Base-by-base conservation (phyloP, 1,284 basidiomycete species). In the Butyriboletus appendiculatus region DNA sequence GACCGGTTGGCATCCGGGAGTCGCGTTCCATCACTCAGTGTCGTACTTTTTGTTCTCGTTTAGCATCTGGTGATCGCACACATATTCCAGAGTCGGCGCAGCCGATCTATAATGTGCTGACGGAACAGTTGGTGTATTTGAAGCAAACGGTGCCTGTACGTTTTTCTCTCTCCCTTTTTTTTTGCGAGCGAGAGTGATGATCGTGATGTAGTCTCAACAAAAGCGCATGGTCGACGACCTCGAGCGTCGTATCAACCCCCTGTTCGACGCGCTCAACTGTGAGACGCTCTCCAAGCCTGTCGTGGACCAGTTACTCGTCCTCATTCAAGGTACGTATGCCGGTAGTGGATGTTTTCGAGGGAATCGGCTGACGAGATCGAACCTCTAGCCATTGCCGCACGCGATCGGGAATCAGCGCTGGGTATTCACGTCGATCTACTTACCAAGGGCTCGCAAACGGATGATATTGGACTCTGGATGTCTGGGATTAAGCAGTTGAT, bases 261-360 rank as follows among this genome's bases (percentile, higher is more conserved):
- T 98, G 50, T 96, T 96, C 63, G 96, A 98, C 69, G 87, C 87
- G 30, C 75, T 98, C 62, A 98, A 98, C 73, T 96, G 94, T 67
- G 94, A 93, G 62, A 90, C 91, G 8, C 71, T 98, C 20, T 88
- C 90, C n/a, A 75, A 78, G 56, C 72, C 80, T 24, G 84, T 90
- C 28, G 78, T 90, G 26, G 86, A 88, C 43, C 84, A 90, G 63
- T 73, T 94, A 43, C 61, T 82, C 20, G 80, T 84, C 42, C 78
- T 94, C 39, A 78, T 82, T 2, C 77, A 81, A 76, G 91, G 91
- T 92, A 57, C 9, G 52, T 44, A 9, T 11, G 20, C 18, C 2
- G 5, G 18, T 26, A 15, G 9, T 39, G 22, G 22, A 22, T 37
- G 2, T 32, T n/a, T 30, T 9, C 1, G 2, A 26, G 8, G 2